A percentile compares a stretch with the other conserved stretches of the same genome.
Evolutionary conservation across 257 asterid genomes (phyloP).

Genomic region (Solanum habrochaites): DNA sequence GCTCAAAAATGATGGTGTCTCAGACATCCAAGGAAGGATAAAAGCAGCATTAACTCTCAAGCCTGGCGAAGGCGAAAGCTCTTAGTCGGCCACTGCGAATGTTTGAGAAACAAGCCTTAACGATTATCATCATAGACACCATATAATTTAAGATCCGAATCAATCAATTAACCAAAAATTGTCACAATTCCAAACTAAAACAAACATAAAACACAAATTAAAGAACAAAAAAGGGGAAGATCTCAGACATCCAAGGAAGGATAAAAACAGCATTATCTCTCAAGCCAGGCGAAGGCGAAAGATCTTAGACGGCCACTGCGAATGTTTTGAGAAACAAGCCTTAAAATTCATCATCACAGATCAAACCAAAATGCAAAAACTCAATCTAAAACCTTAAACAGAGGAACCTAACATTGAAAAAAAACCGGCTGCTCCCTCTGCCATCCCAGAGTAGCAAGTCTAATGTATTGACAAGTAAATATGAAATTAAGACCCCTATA

Average conservation of each 20-base stretch:
- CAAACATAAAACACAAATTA: not conserved
- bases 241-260: constrained; percentile 88
- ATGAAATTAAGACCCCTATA: no score
- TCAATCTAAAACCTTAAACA: not conserved
- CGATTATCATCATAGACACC: not conserved
- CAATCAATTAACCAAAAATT: not conserved
- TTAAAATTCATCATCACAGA: constrained; percentile 28
- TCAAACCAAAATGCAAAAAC: not conserved
- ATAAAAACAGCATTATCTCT: constrained; percentile 50
- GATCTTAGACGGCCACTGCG: constrained; percentile 73
- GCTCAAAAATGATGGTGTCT: not conserved
- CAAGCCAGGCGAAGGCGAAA: constrained; percentile 80
- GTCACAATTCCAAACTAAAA: not conserved
- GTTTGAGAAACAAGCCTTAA: constrained; percentile 50
- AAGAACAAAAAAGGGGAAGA: not conserved
- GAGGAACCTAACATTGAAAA: not conserved
- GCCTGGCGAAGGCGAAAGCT: constrained; percentile 50
- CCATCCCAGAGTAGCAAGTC: no score
- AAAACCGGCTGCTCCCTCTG: no score
- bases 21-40: constrained; percentile 54
- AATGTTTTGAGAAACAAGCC: constrained; percentile 73
- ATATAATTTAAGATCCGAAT: not conserved
- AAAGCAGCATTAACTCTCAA: constrained; percentile 43
- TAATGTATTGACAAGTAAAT: no score
- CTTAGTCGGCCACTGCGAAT: constrained; percentile 64